phyloP scores from a whole-genome alignment of 2,329 filamentous ascomycete genomes.

The Penicillium sp. region DNA sequence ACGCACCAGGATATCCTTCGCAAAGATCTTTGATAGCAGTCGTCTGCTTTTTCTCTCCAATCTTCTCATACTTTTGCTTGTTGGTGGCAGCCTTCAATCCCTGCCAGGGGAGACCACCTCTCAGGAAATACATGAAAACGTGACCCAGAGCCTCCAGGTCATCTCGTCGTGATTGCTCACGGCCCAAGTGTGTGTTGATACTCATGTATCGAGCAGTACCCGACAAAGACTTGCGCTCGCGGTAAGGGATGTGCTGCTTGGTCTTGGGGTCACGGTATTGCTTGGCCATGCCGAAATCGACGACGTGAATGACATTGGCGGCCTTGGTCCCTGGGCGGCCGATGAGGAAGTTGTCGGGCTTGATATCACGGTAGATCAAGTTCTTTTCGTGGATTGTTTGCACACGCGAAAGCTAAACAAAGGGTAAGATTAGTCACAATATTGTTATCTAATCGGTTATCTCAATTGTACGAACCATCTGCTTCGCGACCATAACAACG shows the following conservation, averaged over 20 bases:
- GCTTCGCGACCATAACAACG: slow-evolving; percentile 98
- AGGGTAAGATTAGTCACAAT: neutral
- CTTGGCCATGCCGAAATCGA: slow-evolving; percentile 99
- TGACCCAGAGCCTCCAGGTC: slow-evolving; percentile 83
- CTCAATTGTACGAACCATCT: slow-evolving; percentile 70
- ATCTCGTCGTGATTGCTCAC: slow-evolving; percentile 93
- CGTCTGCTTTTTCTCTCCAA: slow-evolving; percentile 99
- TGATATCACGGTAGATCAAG: slow-evolving; percentile 98
- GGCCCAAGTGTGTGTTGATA: slow-evolving; percentile 97
- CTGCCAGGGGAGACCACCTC: slow-evolving; percentile 68
- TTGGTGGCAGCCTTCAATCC: slow-evolving; percentile 69
- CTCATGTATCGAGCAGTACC: slow-evolving; percentile 99
- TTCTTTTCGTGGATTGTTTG: slow-evolving; percentile 98
- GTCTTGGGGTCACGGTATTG: slow-evolving; percentile 98
- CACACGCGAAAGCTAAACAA: slow-evolving; percentile 71
- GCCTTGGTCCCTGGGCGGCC: slow-evolving; percentile 88
- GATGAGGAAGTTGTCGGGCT: slow-evolving; percentile 98
- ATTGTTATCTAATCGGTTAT: neutral
- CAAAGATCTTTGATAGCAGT: slow-evolving; percentile 96
- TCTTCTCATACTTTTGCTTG: slow-evolving; percentile 99
- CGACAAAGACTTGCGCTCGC: slow-evolving; percentile 93
- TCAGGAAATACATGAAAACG: slow-evolving; percentile 70
- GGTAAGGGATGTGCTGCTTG: slow-evolving; percentile 97
- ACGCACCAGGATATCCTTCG: slow-evolving; percentile 80
- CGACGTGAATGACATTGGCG: slow-evolving; percentile 97